These are phyloP conservation scores for Petasospora fabianii DNA, from an alignment of 1,139 yeast species.

Conservation along the genomic window DNA sequence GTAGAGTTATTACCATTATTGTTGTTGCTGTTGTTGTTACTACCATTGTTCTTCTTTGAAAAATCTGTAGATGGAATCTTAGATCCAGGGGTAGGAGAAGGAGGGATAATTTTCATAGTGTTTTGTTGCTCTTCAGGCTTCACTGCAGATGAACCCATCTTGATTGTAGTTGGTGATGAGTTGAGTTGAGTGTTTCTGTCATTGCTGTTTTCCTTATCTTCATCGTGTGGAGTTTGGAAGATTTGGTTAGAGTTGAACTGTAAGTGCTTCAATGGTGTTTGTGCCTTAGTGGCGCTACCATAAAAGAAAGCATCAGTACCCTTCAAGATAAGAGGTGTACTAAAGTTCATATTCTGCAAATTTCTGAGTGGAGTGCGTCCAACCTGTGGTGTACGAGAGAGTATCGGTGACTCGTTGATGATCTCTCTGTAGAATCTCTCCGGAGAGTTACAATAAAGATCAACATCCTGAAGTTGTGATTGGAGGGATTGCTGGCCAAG, in stretches of 20 bases:
- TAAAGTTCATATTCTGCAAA: constrained; percentile 21
- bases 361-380: constrained; percentile 27
- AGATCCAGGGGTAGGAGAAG: constrained; percentile 15
- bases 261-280: constrained; percentile 26
- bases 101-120: constrained; percentile 9
- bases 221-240: constrained; percentile 23
- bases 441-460: constrained; percentile 32
- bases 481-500: not conserved
- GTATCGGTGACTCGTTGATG: constrained; percentile 26
- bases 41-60: too few species aligned
- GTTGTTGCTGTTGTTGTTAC: too few species aligned
- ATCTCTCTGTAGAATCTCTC: constrained; percentile 34
- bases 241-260: constrained; percentile 15
- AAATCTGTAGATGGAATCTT: constrained; percentile 5
- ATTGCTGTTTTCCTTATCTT: constrained; percentile 11
- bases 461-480: constrained; percentile 6
- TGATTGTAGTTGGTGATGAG: constrained; percentile 28
- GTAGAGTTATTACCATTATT: too few species aligned
- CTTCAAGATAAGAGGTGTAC: constrained; percentile 26
- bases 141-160: constrained; percentile 26
- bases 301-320: constrained; percentile 16
- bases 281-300: constrained; percentile 11
- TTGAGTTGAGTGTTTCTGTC: constrained; percentile 13
- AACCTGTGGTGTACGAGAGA: constrained; percentile 22
- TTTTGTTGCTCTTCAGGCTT: constrained; percentile 15